Evolutionary conservation across 2,329 filamentous ascomycete genomes (phyloP), one percentile per base, ranked within the genome.

Genomic region (Onygenales sp.): DNA sequence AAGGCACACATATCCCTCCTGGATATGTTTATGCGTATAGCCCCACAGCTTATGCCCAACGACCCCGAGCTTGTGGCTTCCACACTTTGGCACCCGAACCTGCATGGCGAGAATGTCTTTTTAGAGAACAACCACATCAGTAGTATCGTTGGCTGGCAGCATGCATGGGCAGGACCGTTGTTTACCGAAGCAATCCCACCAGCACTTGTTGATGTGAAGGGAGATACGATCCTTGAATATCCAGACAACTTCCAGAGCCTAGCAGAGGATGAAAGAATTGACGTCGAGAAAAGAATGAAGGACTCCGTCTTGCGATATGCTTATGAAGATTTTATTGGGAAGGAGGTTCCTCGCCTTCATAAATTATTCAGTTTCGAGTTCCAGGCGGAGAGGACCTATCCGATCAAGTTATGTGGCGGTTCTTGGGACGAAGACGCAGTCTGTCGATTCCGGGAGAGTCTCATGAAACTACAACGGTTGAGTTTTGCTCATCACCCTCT

Each of bases 61-160:
- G 54, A 64, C 11, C 39, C 60, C 21, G 44, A 49, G 2, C 39
- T 67, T 10, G 44, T 55, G 39, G 54, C 54, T 44, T 57, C 68
- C n/a, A 63, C 63, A 27, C 54, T 74, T 38, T 72, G 64, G 68
- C 69, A 74, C 59, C 61, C 59, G 43, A 67, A 73, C 59, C 60
- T 73, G 27, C 67, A 69, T 57, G 54, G 67, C n/a, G 59, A 62
- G 2, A 74, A 73, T 54, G 59, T 74, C 38, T 73, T 73, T 56
- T 63, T 72, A 17, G 33, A 38, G 38, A 33, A 33, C 11, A 38
- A 47, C 36, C 45, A 9, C 7, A 58, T 62, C 14, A 8, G 57
- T 2, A 56, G 58, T 13, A 59, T 62, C 9, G 57, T 61, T 35
- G 58, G 61, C 50, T 63, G 62, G 61, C 59, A 62, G 36, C 14